Base-by-base conservation (phyloP, 768 basidiomycete genomes). In the Tulasnella sp. region DNA sequence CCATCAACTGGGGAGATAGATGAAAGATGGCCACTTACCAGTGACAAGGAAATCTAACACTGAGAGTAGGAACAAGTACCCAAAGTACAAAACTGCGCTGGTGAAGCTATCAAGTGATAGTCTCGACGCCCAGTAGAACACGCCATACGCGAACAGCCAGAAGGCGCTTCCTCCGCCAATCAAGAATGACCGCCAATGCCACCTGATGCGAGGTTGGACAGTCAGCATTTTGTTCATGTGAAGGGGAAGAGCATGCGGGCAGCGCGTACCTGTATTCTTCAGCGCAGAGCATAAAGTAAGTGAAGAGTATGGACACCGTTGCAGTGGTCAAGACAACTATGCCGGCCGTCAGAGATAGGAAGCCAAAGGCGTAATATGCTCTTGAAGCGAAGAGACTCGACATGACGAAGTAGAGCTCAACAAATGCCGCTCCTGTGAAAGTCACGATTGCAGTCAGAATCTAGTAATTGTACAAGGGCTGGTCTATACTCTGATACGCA, bases 101-200 rank as follows among this genome's bases (percentile, higher is more conserved):
- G 90, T 78, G 59, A 91, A 73, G 8, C 88, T 87, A 68, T 84
- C 83, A 52, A 97, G 78, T 22, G 83, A 87, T n/a, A 97, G 78
- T 21, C 90, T 81, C 0, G 90, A 84, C 22, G 76, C 80, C 87
- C 87, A 91, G 68, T 90, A 92, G 72, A 90, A 90, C 9, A 92
- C 66, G 2, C 92, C 93, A 67, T 96, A 98, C 10, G 79, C 78
- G 53, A 93, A 72, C 24, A 97, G 73, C 93, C 93, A 98, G 70
- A 93, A 81, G 2, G 92, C 85, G 62, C 86, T 89, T 22, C 92
- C 91, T 8, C 92, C 94, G 34, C 94, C 94, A 29, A 83, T 85
- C 62, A 93, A 66, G 77, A 98, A 96, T 3, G 90, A 80, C 46
- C 91, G 81, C 94, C 94, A 98, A 60, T 98, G 93, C 93, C 93